Evolutionary conservation across 2,329 filamentous ascomycete species (phyloP).

Genomic region (Chrysosporium queenslandicum): DNA sequence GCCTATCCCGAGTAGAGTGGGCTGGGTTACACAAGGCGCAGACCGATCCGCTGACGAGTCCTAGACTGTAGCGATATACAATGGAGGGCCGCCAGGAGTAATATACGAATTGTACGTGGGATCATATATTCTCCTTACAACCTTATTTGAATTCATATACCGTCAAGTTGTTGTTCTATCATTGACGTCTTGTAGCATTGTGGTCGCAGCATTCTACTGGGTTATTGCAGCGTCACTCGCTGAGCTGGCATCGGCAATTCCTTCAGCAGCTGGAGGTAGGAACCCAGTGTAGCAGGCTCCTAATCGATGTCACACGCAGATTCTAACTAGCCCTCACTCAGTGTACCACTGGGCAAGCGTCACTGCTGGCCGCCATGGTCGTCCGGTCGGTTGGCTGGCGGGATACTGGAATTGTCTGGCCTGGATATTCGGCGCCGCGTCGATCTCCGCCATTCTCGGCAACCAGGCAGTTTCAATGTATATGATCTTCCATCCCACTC

Average conservation of each 20-base stretch:
- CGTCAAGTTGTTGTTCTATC: too few species aligned
- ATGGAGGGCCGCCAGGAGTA: slow-evolving; percentile 53
- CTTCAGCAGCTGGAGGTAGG: slow-evolving; percentile 48
- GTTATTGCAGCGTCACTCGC: slow-evolving; percentile 49
- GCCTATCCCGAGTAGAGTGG: too few species aligned
- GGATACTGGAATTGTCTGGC: slow-evolving; percentile 39
- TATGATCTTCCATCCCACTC: slow-evolving; percentile 47
- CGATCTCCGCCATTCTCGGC: slow-evolving; percentile 49
- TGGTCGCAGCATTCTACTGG: slow-evolving; percentile 46
- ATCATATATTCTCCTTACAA: too few species aligned
- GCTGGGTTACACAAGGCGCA: too few species aligned
- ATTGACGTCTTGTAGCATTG: slow-evolving; percentile 33
- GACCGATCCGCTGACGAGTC: slow-evolving; percentile 17
- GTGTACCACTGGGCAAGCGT: slow-evolving; percentile 55
- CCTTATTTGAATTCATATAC: too few species aligned
- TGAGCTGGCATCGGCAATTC: slow-evolving; percentile 52
- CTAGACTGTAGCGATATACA: slow-evolving; percentile 44
- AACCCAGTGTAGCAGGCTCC: too few species aligned
- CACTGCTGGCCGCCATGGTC: slow-evolving; percentile 48
- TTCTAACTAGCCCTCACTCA: slow-evolving; percentile 16
- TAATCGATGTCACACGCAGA: too few species aligned
- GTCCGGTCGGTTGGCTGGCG: slow-evolving; percentile 41
- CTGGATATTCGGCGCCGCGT: slow-evolving; percentile 54
- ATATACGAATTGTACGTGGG: slow-evolving; percentile 57
- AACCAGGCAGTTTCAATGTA: slow-evolving; percentile 55